Percentiles rank a stretch among this genome's conserved stretches.
These are phyloP conservation scores for Flaveria trinervia DNA, from an alignment of 129 eudicot species.

Conservation along the genomic window DNA sequence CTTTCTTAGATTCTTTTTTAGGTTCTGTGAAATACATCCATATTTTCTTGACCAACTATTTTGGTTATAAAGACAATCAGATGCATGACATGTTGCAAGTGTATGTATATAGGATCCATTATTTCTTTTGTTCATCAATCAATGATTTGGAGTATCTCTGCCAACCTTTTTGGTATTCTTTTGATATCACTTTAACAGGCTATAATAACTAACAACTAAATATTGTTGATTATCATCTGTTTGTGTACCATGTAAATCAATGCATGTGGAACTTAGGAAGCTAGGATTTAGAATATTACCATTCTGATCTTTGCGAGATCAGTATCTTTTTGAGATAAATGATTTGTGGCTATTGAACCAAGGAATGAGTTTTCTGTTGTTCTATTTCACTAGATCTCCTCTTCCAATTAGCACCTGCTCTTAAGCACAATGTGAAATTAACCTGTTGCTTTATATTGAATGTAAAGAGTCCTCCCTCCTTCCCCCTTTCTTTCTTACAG, in stretches of 20 bases:
- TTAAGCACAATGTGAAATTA: neutral
- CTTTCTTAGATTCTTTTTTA: neutral
- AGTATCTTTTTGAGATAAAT: neutral
- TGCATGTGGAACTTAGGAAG: constrained; percentile 8
- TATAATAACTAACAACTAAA: constrained; percentile 8
- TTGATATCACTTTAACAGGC: constrained; percentile 13
- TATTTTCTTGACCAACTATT: neutral
- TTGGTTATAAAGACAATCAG: constrained; percentile 7
- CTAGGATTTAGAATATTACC: constrained; percentile 3
- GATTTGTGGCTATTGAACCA: neutral
- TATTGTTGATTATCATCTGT: constrained; percentile 4
- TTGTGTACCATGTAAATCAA: constrained; percentile 15
- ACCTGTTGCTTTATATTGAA: neutral
- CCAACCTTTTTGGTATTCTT: neutral
- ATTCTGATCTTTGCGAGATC: constrained; percentile 12
- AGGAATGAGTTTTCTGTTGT: neutral
- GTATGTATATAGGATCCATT: neutral
- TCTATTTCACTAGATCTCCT: constrained; percentile 2
- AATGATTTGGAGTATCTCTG: too few relatives aligned
- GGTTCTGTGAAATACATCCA: neutral
- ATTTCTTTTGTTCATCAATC: constrained; percentile 1
- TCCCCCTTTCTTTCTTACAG: neutral
- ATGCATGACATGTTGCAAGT: neutral
- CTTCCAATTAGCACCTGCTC: neutral
- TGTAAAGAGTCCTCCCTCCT: neutral